These are phyloP conservation scores for Phytophthora rubi DNA, from an alignment of 352 stramenopile genomes.

Conservation along the genomic window DNA sequence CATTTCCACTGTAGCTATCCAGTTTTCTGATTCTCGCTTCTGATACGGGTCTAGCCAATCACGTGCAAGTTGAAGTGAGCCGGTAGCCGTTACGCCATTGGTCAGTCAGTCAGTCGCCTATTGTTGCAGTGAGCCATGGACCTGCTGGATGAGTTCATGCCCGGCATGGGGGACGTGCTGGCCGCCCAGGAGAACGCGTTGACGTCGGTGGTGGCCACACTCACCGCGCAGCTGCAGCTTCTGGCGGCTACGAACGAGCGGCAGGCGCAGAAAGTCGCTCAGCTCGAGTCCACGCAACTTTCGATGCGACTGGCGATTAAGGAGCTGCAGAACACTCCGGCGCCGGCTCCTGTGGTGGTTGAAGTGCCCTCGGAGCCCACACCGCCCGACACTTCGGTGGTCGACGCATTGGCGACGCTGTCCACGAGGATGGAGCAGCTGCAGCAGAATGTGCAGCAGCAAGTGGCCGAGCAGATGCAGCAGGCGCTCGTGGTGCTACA, in stretches of 20 bases:
- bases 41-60: constrained; percentile 6
- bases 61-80: constrained; percentile 7
- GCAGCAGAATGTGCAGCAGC: constrained; percentile 34
- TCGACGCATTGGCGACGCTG: constrained; percentile 24
- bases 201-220: constrained; percentile 53
- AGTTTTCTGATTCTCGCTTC: not conserved
- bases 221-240: constrained; percentile 61
- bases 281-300: constrained; percentile 47
- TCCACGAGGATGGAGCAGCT: constrained; percentile 28
- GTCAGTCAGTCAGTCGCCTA: not conserved
- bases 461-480: constrained; percentile 32
- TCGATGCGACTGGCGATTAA: constrained; percentile 33
- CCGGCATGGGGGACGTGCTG: constrained; percentile 68
- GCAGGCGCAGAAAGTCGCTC: constrained; percentile 37
- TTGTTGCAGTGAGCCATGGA: constrained; percentile 42
- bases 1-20: constrained; percentile 10
- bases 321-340: constrained; percentile 27
- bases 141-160: constrained; percentile 67
- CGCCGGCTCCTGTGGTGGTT: constrained; percentile 30
- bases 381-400: constrained; percentile 15
- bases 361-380: constrained; percentile 21
- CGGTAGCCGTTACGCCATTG: not conserved
- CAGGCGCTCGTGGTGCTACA: constrained; percentile 14
- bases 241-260: constrained; percentile 46
- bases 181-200: constrained; percentile 65